These are phyloP conservation scores for Penicillium sp. DNA, from an alignment of 2,329 filamentous ascomycete species.

Conservation along the genomic window DNA sequence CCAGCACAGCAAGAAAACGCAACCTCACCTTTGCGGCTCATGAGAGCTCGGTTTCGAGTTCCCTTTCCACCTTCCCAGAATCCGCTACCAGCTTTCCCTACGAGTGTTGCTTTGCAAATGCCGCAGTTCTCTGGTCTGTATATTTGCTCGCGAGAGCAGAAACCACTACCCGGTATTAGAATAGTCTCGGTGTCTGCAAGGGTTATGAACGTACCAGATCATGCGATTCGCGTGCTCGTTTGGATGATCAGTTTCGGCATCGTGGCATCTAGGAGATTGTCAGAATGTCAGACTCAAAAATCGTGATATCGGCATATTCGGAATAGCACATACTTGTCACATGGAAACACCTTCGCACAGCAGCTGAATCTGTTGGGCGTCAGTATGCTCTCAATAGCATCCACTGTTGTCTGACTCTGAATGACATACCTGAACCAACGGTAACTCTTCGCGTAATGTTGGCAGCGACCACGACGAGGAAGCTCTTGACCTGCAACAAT, in stretches of 20 bases:
- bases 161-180: slow-evolving; percentile 45
- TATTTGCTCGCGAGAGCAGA: slow-evolving; percentile 73
- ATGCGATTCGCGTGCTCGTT: slow-evolving; percentile 80
- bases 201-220: slow-evolving; percentile 55
- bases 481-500: slow-evolving; percentile 53
- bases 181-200: not conserved
- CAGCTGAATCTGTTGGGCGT: slow-evolving; percentile 45
- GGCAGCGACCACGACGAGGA: slow-evolving; percentile 50
- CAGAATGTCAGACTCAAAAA: not conserved
- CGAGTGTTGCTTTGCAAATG: slow-evolving; percentile 65
- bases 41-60: slow-evolving; percentile 63
- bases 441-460: slow-evolving; percentile 52
- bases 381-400: no score
- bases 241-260: slow-evolving; percentile 62
- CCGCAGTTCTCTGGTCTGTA: slow-evolving; percentile 71
- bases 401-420: no score
- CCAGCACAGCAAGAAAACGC: not conserved
- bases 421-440: slow-evolving; percentile 46
- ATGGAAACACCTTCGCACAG: slow-evolving; percentile 54
- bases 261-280: slow-evolving; percentile 58
- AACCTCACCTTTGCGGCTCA: slow-evolving; percentile 61
- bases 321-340: slow-evolving; percentile 46
- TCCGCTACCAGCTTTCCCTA: slow-evolving; percentile 61
- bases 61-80: slow-evolving; percentile 88
- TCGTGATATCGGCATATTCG: not conserved